Base-by-base conservation (phyloP, 371 early-diverging fungal species). In the Mortierella polycephala region DNA sequence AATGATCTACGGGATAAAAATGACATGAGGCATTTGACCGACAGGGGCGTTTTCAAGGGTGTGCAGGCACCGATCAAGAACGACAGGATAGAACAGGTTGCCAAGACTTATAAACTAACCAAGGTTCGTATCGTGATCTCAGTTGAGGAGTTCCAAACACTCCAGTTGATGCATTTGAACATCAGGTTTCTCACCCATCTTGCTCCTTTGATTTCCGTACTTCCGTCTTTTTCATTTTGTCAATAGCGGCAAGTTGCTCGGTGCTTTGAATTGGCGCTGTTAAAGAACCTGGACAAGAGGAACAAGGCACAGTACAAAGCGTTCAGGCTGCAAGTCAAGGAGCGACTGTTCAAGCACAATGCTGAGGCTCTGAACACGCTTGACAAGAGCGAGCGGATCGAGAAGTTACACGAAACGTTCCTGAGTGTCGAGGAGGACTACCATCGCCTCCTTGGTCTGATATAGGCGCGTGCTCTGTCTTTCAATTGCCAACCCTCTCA, bases 1-100 rank as follows among this genome's bases (percentile, higher is more conserved):
- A 86, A 87, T 57, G 94, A 93, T 71, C 79, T 98, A 85, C 86
- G 98, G 8, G 96, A 96, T 64, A 86, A 89, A 69, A 89, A 89
- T 69, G 98, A 97, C 69, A 75, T 95, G 82, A 86, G 87, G 46
- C 82, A 82, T 39, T 74, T 97, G 61, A 66, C 87, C 7, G 75
- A 83, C 6, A 81, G 85, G n/a, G 72, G 84, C 4, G 91, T 88
- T 4, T 89, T 94, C 58, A 85, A 87, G 45, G 85, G 83, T 5
- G 56, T 94, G 10, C 65, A 80, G 30, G 87, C 89, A 10, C 94
- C 95, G 21, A 75, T 93, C 39, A 45, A 81, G 18, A 53, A 73
- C 7, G 83, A 83, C 7, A 71, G 62, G 39, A 75, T 92, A 42
- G 75, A 85, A 11, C 71, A 77, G 40, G 57, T 91, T 13, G 81